Evolutionary conservation across 108 stramenopile species (phyloP).

Genomic region (Asterionellopsis glacialis): DNA sequence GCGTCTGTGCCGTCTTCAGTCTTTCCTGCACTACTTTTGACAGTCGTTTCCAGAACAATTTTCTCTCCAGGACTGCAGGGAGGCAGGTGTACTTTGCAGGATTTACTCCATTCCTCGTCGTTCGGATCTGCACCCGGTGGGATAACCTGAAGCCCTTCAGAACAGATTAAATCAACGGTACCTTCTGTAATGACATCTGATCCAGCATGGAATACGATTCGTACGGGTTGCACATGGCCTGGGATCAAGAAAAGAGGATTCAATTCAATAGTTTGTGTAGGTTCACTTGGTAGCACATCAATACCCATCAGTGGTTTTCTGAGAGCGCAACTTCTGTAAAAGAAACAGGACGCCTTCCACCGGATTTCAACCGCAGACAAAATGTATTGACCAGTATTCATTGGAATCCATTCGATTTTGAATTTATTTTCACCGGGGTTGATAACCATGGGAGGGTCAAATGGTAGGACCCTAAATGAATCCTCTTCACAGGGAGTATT

Average conservation of each 20-base stretch:
- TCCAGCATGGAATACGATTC: conserved; percentile 51
- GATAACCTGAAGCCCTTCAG: conserved; percentile 50
- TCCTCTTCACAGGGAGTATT: conserved; percentile 28
- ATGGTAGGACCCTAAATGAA: conserved; percentile 44
- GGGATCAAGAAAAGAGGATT: conserved; percentile 68
- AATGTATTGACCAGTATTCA: conserved; percentile 57
- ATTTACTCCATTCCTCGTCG: conserved; percentile 46
- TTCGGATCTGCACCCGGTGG: conserved; percentile 43
- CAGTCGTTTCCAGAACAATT: conserved; percentile 38
- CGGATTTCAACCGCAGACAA: conserved; percentile 58
- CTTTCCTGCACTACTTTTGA: conserved; percentile 50
- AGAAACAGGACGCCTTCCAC: conserved; percentile 75
- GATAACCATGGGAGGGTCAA: conserved; percentile 33
- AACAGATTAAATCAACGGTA: conserved; percentile 44
- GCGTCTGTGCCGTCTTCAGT: conserved; percentile 1
- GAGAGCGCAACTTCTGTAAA: conserved; percentile 51
- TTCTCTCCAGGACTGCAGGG: conserved; percentile 47
- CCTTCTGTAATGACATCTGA: conserved; percentile 61
- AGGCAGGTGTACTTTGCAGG: conserved; percentile 33
- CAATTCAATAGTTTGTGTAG: conserved; percentile 62
- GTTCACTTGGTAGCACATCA: conserved; percentile 70
- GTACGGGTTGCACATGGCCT: conserved; percentile 70
- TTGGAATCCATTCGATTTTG: conserved; percentile 55
- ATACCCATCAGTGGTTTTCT: conserved; percentile 51
- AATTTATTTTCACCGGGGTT: conserved; percentile 54